Percentiles rank a stretch among this genome's conserved stretches.
Conservation (phyloP, 1,284 basidiomycete species). For the Irpex lacteus region DNA sequence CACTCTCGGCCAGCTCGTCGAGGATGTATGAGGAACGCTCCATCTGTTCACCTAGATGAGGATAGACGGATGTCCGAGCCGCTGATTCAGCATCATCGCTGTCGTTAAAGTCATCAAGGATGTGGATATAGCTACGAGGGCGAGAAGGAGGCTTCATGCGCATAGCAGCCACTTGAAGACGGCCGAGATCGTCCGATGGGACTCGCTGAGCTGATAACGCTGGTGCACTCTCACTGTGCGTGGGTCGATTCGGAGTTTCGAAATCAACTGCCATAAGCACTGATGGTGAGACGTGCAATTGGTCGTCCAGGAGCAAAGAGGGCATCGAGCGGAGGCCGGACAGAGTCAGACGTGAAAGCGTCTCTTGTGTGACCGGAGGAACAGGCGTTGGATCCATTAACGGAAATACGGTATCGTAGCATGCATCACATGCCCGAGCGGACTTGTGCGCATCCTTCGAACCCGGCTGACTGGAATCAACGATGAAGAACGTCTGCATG, state of each 20-base stretch:
- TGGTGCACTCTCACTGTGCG: not conserved
- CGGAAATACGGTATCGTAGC: slow-evolving; percentile 84
- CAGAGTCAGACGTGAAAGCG: slow-evolving; percentile 37
- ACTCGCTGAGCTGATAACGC: not conserved
- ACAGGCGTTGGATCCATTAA: slow-evolving; percentile 40
- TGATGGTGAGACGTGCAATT: slow-evolving; percentile 27
- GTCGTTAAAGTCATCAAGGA: slow-evolving; percentile 56
- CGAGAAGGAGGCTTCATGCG: slow-evolving; percentile 39
- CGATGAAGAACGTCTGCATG: slow-evolving; percentile 73
- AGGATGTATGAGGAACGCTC: slow-evolving; percentile 20
- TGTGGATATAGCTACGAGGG: slow-evolving; percentile 61
- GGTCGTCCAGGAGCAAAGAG: slow-evolving; percentile 44
- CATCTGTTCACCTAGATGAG: slow-evolving; percentile 23
- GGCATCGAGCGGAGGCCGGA: slow-evolving; percentile 46
- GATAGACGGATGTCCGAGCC: slow-evolving; percentile 24
- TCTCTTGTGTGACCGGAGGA: slow-evolving; percentile 22
- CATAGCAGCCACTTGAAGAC: slow-evolving; percentile 29
- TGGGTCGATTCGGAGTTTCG: slow-evolving; percentile 21
- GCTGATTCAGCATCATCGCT: slow-evolving; percentile 8
- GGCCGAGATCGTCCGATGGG: slow-evolving; percentile 13
- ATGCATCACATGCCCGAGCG: slow-evolving; percentile 80
- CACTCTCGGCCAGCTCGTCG: slow-evolving; percentile 23
- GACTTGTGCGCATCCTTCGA: slow-evolving; percentile 51
- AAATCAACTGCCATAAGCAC: slow-evolving; percentile 42
- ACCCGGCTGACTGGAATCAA: slow-evolving; percentile 56